Conservation (phyloP, 2,329 filamentous ascomycete species). For the Nemania sp. region DNA sequence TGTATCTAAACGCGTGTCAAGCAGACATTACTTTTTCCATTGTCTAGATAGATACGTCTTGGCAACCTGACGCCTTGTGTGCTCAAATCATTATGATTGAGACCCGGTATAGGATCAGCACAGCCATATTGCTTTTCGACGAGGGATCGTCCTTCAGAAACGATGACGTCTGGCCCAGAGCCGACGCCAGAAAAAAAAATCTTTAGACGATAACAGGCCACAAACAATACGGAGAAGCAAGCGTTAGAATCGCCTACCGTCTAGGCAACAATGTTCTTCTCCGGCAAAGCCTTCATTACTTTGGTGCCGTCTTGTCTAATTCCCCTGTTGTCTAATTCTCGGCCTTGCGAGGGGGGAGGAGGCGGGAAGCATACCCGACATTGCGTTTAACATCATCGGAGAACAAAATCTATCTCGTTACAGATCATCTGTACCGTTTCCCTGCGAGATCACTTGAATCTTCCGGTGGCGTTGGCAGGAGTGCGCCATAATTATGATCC, state of each 20-base stretch:
- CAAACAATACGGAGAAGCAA: background rate
- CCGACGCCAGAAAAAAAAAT: constrained; percentile 13
- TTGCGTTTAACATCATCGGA: background rate
- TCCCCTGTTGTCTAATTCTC: background rate
- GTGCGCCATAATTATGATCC: constrained; percentile 1
- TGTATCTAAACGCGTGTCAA: background rate
- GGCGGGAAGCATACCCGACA: constrained; percentile 7
- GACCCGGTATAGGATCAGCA: constrained; percentile 1
- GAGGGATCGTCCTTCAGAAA: background rate
- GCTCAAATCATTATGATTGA: background rate
- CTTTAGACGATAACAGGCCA: background rate
- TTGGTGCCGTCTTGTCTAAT: background rate
- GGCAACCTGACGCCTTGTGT: background rate
- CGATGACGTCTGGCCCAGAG: constrained; percentile 9
- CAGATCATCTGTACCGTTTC: background rate
- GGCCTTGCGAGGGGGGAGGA: background rate
- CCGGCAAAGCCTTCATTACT: background rate
- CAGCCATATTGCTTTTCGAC: background rate
- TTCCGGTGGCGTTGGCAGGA: constrained; percentile 15
- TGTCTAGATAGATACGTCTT: background rate
- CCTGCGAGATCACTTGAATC: constrained; percentile 4
- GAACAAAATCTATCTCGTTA: background rate
- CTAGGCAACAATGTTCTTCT: too few species aligned
- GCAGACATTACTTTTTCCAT: background rate
- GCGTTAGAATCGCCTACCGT: too few species aligned